A percentile compares a stretch with the other conserved stretches of the same genome.
Conservation (phyloP, 164 flowering plant species). For the Platanus orientalis region DNA sequence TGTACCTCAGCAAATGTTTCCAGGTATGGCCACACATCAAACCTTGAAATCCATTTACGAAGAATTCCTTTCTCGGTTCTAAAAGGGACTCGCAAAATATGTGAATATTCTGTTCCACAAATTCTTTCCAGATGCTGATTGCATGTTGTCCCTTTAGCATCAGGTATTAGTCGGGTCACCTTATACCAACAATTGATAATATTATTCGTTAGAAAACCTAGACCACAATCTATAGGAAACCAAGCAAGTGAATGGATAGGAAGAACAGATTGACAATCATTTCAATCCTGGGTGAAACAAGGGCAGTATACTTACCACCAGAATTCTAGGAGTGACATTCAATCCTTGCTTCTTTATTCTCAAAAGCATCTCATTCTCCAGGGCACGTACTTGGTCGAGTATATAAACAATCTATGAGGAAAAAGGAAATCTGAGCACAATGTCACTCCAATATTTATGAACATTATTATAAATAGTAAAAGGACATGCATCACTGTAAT, state of each 20-base stretch:
- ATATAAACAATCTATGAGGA: conserved; percentile 63
- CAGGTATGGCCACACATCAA: conserved; percentile 83
- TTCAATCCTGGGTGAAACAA: not conserved
- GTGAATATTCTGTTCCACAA: conserved; percentile 60
- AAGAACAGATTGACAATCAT: not conserved
- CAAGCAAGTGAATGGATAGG: too few relatives aligned
- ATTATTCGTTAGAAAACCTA: not conserved
- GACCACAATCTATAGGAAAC: not conserved
- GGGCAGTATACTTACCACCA: conserved; percentile 40
- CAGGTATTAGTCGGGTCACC: conserved; percentile 78
- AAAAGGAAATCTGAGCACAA: not conserved
- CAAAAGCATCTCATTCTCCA: conserved; percentile 71
- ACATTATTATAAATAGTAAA: not conserved
- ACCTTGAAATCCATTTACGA: conserved; percentile 76
- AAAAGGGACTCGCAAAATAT: conserved; percentile 72
- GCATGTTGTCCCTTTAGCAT: conserved; percentile 80
- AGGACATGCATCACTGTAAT: not conserved
- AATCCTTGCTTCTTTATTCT: conserved; percentile 79
- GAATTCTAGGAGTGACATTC: conserved; percentile 61
- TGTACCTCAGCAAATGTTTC: conserved; percentile 70
- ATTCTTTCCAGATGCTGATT: conserved; percentile 71
- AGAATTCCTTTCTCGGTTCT: conserved; percentile 67
- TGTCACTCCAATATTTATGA: not conserved
- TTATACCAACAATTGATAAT: conserved; percentile 10
- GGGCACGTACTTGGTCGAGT: conserved; percentile 87